These are phyloP conservation scores for Articulospora tetracladia DNA, from an alignment of 495 filamentous ascomycete genomes.

Conservation along the genomic window DNA sequence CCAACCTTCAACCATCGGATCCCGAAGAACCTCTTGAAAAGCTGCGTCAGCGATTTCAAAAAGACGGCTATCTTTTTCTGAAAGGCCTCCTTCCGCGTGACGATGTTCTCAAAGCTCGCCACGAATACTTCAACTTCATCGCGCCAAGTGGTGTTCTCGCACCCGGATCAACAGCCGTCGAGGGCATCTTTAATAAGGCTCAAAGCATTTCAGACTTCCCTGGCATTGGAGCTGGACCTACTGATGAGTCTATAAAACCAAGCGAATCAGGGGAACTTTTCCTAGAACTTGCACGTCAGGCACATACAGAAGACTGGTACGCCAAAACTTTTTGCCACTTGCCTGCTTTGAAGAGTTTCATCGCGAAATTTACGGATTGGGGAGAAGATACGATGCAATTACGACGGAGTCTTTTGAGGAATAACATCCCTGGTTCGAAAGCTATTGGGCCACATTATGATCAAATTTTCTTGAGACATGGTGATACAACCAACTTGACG, in stretches of 20 bases:
- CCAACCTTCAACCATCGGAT: conserved; percentile 32
- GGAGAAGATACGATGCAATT: conserved; percentile 43
- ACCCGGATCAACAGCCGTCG: conserved; percentile 30
- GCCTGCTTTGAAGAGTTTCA: conserved; percentile 44
- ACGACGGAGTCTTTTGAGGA: conserved; percentile 43
- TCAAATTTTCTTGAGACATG: conserved; percentile 59
- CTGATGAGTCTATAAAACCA: conserved; percentile 24
- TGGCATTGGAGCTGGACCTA: conserved; percentile 49
- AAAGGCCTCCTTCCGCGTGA: conserved; percentile 53
- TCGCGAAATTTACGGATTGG: conserved; percentile 53
- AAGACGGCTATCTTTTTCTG: conserved; percentile 58
- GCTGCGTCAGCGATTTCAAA: conserved; percentile 45
- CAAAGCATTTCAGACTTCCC: conserved; percentile 47
- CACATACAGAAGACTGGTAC: conserved; percentile 56
- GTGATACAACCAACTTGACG: conserved; percentile 52
- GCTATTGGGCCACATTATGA: conserved; percentile 65
- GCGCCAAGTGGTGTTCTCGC: conserved; percentile 53
- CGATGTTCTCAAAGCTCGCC: conserved; percentile 53
- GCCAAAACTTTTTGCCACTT: conserved; percentile 53
- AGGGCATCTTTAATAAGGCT: conserved; percentile 45
- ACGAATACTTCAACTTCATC: conserved; percentile 53
- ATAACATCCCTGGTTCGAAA: conserved; percentile 55
- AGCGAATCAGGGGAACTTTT: conserved; percentile 45
- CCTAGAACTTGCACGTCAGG: conserved; percentile 50
- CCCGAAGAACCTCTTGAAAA: conserved; percentile 35